Conservation (phyloP, 257 asterid genomes). For the Ilex asprella region DNA sequence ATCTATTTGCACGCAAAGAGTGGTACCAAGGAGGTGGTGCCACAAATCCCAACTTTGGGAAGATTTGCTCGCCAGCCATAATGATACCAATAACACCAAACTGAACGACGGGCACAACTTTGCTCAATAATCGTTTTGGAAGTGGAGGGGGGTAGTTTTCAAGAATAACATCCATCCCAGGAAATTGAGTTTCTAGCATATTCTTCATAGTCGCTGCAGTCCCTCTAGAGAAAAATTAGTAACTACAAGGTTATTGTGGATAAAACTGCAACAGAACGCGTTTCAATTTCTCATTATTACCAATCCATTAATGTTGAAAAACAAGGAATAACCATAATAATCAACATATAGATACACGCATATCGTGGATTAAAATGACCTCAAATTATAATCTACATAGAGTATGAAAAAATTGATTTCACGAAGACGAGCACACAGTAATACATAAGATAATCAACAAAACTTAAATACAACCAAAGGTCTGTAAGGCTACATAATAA, state of each 20-base stretch:
- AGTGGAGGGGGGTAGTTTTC: slow-evolving; percentile 91
- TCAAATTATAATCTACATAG: too few species aligned
- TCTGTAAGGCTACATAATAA: too few species aligned
- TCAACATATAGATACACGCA: too few species aligned
- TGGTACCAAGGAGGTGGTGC: slow-evolving; percentile 88
- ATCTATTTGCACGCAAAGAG: slow-evolving; percentile 69
- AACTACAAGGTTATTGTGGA: background rate
- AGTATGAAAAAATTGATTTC: too few species aligned
- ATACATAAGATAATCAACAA: too few species aligned
- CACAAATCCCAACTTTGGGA: slow-evolving; percentile 66
- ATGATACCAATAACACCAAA: slow-evolving; percentile 72
- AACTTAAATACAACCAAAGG: too few species aligned
- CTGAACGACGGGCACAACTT: slow-evolving; percentile 73
- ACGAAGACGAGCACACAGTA: too few species aligned
- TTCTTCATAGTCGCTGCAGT: slow-evolving; percentile 89
- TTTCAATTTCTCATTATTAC: background rate
- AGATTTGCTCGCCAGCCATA: slow-evolving; percentile 81
- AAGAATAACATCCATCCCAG: slow-evolving; percentile 75
- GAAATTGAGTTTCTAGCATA: slow-evolving; percentile 82
- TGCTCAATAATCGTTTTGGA: slow-evolving; percentile 82
- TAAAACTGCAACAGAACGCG: background rate
- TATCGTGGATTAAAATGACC: too few species aligned
- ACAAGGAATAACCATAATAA: background rate
- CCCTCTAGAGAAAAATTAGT: slow-evolving; percentile 55
- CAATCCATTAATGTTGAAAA: too few species aligned